Percentiles rank a stretch among this genome's conserved stretches.
Conservation (phyloP, 345 rosid genomes). For the Acer campestre region DNA sequence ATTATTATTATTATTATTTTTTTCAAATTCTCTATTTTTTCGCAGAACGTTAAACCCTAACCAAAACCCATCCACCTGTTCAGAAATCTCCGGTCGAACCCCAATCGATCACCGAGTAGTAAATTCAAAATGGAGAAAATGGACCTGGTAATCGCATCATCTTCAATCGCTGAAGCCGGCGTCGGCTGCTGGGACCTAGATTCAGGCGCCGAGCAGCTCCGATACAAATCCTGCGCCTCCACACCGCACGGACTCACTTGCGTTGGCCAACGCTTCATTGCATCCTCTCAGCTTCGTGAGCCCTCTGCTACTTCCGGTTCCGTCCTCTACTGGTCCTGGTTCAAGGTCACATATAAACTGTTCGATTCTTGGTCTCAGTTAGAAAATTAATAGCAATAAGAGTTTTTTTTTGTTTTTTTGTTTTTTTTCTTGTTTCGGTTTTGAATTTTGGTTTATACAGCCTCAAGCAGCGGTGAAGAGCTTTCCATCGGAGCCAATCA, state of each 20-base stretch:
- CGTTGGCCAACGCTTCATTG: slow-evolving; percentile 65
- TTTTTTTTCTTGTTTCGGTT: background rate
- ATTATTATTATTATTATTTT: too few species aligned
- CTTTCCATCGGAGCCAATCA: slow-evolving; percentile 77
- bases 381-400: background rate
- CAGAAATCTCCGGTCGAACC: too few species aligned
- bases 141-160: slow-evolving; percentile 63
- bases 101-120: too few species aligned
- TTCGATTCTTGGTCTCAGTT: slow-evolving; percentile 17
- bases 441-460: slow-evolving; percentile 32
- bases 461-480: slow-evolving; percentile 78
- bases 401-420: too few species aligned
- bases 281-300: slow-evolving; percentile 72
- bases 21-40: too few species aligned
- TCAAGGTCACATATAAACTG: slow-evolving; percentile 40
- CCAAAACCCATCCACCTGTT: slow-evolving; percentile 2
- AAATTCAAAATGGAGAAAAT: slow-evolving; percentile 7
- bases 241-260: slow-evolving; percentile 65
- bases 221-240: slow-evolving; percentile 71
- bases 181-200: slow-evolving; percentile 81
- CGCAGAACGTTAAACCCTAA: background rate
- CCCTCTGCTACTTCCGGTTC: slow-evolving; percentile 62
- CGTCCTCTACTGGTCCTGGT: slow-evolving; percentile 78
- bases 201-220: slow-evolving; percentile 61
- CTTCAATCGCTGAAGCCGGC: slow-evolving; percentile 67